Conservation (phyloP, 495 filamentous ascomycete genomes). For the Daldinia vernicosa region DNA sequence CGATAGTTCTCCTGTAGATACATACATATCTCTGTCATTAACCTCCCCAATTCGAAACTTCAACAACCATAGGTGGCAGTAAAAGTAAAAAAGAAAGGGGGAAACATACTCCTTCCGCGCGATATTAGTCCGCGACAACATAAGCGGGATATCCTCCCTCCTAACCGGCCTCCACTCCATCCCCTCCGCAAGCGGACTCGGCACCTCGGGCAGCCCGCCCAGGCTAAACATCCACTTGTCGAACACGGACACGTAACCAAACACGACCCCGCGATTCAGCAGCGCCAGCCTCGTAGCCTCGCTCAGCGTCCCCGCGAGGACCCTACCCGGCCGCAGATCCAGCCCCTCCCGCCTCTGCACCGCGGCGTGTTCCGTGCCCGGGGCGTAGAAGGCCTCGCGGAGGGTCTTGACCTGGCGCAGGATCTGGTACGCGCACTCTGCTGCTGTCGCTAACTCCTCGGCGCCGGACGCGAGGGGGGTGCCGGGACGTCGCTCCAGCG, state of each 20-base stretch:
- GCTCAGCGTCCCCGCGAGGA: constrained; percentile 49
- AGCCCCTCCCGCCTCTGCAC: not conserved
- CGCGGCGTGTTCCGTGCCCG: not conserved
- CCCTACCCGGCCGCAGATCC: constrained; percentile 2
- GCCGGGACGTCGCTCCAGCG: constrained; percentile 52
- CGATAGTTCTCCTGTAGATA: constrained; percentile 45
- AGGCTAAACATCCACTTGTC: constrained; percentile 56
- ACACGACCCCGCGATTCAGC: constrained; percentile 33
- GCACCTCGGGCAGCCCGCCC: constrained; percentile 39
- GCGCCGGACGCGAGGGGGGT: no score
- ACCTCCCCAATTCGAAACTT: not conserved
- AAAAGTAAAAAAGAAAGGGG: constrained; percentile 5
- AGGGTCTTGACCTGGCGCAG: constrained; percentile 34
- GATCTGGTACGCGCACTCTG: constrained; percentile 11
- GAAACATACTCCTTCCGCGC: constrained; percentile 49
- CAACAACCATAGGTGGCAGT: not conserved
- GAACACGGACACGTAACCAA: constrained; percentile 41
- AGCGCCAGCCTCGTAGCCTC: constrained; percentile 45
- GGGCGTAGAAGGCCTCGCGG: constrained; percentile 30
- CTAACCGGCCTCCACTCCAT: constrained; percentile 47
- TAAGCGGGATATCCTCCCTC: constrained; percentile 47
- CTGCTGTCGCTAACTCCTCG: not conserved
- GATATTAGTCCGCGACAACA: constrained; percentile 49
- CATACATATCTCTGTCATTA: not conserved
- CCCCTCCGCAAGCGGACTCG: constrained; percentile 23